A percentile compares a stretch with the other conserved stretches of the same genome.
Evolutionary conservation across 2,329 filamentous ascomycete species (phyloP).

Genomic region (Fusarium annulatum): DNA sequence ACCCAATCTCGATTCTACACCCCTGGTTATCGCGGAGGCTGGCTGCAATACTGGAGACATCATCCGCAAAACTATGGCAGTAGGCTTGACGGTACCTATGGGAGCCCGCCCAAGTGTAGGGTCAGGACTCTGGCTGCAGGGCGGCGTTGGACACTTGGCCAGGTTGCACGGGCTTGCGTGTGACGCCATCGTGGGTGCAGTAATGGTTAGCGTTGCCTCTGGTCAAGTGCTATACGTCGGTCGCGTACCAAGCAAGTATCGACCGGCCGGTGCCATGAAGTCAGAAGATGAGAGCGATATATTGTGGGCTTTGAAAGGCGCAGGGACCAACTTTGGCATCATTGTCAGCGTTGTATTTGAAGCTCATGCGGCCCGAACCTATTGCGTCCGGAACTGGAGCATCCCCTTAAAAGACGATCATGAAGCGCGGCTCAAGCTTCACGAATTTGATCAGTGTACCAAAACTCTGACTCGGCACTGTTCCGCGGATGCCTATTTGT

Average conservation of each 20-base stretch:
- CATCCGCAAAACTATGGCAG: slow-evolving; percentile 57
- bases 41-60: slow-evolving; percentile 69
- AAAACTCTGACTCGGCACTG: slow-evolving; percentile 53
- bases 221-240: slow-evolving; percentile 62
- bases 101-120: slow-evolving; percentile 72
- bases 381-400: slow-evolving; percentile 55
- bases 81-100: slow-evolving; percentile 66
- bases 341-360: slow-evolving; percentile 64
- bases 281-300: slow-evolving; percentile 61
- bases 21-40: slow-evolving; percentile 61
- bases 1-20: neutral
- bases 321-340: slow-evolving; percentile 69
- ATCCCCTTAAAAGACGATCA: slow-evolving; percentile 46
- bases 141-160: slow-evolving; percentile 70
- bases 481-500: slow-evolving; percentile 69
- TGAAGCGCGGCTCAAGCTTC: slow-evolving; percentile 51
- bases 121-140: slow-evolving; percentile 71
- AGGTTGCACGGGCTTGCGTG: slow-evolving; percentile 67
- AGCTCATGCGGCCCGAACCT: slow-evolving; percentile 55
- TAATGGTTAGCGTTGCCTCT: slow-evolving; percentile 64
- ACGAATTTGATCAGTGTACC: slow-evolving; percentile 54
- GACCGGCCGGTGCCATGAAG: slow-evolving; percentile 54
- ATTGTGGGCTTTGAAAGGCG: slow-evolving; percentile 68
- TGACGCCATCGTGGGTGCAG: slow-evolving; percentile 68
- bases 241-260: slow-evolving; percentile 58